Evolutionary conservation across 78 protist species (phyloP).

Genomic region (Dictyostelium citrinum): DNA sequence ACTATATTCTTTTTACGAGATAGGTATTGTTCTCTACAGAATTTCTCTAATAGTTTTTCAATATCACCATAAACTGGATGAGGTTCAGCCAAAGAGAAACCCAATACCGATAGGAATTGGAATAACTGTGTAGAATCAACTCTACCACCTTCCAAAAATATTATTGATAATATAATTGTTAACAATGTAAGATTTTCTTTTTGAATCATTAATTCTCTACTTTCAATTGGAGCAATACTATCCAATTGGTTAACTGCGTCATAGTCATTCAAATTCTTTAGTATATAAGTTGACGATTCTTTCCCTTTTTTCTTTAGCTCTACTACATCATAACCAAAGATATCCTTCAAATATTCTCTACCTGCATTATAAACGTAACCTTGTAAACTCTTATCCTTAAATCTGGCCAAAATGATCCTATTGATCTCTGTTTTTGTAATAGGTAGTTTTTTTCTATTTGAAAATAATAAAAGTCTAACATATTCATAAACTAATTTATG

Average conservation of each 20-base stretch:
- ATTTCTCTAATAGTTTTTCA: conserved; percentile 27
- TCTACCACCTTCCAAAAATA: not conserved
- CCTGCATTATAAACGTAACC: not conserved
- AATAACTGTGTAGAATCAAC: not conserved
- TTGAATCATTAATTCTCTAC: not conserved
- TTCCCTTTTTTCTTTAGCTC: not conserved
- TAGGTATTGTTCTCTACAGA: conserved; percentile 5
- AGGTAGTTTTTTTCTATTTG: conserved; percentile 37
- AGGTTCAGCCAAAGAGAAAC: not conserved
- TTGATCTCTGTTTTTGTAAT: conserved; percentile 17
- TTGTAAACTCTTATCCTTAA: conserved; percentile 8
- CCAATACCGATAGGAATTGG: not conserved
- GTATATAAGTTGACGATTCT: not conserved
- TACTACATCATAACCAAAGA: conserved; percentile 28
- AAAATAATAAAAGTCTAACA: conserved; percentile 56
- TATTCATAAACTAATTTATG: conserved; percentile 16
- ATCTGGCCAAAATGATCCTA: not conserved
- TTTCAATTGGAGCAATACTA: not conserved
- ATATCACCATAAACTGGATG: conserved; percentile 52
- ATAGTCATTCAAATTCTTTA: not conserved
- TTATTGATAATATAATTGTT: not conserved
- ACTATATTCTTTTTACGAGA: not conserved
- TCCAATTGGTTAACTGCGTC: not conserved
- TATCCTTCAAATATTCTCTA: not conserved
- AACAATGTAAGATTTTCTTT: not conserved